These are phyloP conservation scores for Metarhizium brunneum DNA, from an alignment of 2,329 filamentous ascomycete species.

Conservation along the genomic window DNA sequence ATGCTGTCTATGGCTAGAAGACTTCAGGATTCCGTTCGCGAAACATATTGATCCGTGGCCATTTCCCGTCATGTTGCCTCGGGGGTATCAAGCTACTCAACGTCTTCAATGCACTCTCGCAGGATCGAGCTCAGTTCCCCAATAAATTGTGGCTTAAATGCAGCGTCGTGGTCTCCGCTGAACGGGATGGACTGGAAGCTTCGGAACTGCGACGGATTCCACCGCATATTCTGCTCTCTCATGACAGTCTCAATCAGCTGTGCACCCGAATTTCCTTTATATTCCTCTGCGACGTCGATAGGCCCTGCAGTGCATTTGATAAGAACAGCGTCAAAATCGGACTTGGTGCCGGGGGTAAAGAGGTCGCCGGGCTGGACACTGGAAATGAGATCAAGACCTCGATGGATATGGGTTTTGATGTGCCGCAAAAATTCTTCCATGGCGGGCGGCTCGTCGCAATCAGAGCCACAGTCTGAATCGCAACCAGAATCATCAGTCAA, in stretches of 20 bases:
- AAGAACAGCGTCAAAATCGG: constrained; percentile 13
- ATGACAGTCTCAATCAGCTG: constrained; percentile 10
- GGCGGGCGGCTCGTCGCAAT: neutral
- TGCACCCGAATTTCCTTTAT: constrained; percentile 5
- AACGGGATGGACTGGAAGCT: too few relatives aligned
- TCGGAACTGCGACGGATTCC: constrained; percentile 11
- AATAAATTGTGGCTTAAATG: too few relatives aligned
- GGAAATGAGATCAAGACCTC: constrained; percentile 12
- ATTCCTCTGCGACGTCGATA: too few relatives aligned
- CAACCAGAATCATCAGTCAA: constrained; percentile 8
- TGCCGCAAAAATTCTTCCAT: neutral
- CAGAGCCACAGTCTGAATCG: constrained; percentile 9
- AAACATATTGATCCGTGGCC: too few relatives aligned
- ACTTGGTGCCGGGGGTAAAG: constrained; percentile 7
- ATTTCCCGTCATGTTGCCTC: too few relatives aligned
- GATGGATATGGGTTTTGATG: constrained; percentile 14
- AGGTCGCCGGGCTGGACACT: constrained; percentile 12
- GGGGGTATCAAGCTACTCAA: too few relatives aligned
- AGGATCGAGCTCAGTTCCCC: too few relatives aligned
- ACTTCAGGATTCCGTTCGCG: too few relatives aligned
- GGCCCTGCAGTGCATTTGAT: constrained; percentile 9
- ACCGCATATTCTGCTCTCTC: constrained; percentile 13
- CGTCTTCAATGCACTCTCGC: too few relatives aligned
- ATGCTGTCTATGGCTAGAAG: too few relatives aligned
- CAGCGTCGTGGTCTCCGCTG: too few relatives aligned